These are phyloP conservation scores for Citrus australasica DNA, from an alignment of 345 rosid genomes.

Conservation along the genomic window DNA sequence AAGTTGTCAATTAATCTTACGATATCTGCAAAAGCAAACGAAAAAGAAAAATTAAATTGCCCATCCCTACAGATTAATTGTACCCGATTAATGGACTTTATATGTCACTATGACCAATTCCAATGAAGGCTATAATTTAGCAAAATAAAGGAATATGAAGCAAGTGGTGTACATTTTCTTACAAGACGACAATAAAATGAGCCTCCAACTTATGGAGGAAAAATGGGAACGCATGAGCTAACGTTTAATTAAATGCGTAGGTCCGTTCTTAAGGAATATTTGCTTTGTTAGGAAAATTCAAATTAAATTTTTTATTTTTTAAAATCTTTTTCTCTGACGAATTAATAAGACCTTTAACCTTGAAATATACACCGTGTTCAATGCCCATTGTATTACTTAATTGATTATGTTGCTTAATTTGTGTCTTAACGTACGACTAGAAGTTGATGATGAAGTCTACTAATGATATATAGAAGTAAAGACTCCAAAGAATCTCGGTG, in stretches of 20 bases:
- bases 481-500: constrained; percentile 5
- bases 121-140: not conserved
- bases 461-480: not conserved
- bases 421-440: not conserved
- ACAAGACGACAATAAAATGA: not conserved
- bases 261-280: not conserved
- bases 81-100: not conserved
- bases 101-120: not conserved
- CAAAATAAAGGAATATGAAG: not conserved
- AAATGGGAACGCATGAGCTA: not conserved
- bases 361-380: not conserved
- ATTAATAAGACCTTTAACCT: not conserved
- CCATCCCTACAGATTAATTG: not conserved
- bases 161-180: not conserved
- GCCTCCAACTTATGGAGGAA: not conserved
- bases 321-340: not conserved
- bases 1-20: not conserved
- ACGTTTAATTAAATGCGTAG: not conserved
- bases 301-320: too few relatives aligned
- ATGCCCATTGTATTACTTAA: not conserved
- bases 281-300: not conserved
- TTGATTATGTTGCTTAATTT: not conserved
- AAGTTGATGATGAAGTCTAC: constrained; percentile 7
- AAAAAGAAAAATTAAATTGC: not conserved
- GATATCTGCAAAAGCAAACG: not conserved